Evolutionary conservation across 1,139 yeast species (phyloP).

Genomic region (Protomyces pachydermus): DNA sequence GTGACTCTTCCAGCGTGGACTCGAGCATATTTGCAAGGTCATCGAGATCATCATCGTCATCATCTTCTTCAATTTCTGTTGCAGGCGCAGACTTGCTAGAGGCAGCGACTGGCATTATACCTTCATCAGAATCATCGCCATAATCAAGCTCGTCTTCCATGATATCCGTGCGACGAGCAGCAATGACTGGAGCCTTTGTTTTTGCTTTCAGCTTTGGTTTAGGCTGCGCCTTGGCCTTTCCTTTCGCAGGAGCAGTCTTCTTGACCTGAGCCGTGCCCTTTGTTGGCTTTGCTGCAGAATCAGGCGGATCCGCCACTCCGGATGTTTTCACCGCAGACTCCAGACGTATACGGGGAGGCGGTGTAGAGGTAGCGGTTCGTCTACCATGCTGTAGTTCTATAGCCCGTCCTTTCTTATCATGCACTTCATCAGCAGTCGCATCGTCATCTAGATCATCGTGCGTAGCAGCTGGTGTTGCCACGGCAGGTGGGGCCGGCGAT

Average conservation of each 20-base stretch:
- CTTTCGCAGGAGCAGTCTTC: background rate
- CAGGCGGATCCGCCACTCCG: background rate
- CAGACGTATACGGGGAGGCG: background rate
- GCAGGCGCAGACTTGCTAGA: background rate
- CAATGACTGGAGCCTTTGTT: background rate
- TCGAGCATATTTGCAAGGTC: constrained; percentile 21
- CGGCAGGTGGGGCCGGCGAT: background rate
- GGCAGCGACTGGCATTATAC: background rate
- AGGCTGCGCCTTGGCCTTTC: background rate
- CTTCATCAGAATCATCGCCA: background rate
- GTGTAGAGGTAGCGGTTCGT: background rate
- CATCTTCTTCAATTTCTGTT: constrained; percentile 6
- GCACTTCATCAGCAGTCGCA: background rate
- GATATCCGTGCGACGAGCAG: background rate
- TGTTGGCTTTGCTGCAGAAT: background rate
- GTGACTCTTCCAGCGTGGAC: constrained; percentile 22
- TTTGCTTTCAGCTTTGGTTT: background rate
- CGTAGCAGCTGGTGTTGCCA: background rate
- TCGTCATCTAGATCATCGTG: background rate
- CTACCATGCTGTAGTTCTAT: background rate
- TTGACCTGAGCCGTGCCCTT: background rate
- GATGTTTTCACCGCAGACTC: background rate
- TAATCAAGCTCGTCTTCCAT: background rate
- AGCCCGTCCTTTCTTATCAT: background rate
- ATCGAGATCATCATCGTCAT: constrained; percentile 16